These are phyloP conservation scores for Xerocomellus chrysenteron DNA, from an alignment of 768 basidiomycete species.

Conservation along the genomic window DNA sequence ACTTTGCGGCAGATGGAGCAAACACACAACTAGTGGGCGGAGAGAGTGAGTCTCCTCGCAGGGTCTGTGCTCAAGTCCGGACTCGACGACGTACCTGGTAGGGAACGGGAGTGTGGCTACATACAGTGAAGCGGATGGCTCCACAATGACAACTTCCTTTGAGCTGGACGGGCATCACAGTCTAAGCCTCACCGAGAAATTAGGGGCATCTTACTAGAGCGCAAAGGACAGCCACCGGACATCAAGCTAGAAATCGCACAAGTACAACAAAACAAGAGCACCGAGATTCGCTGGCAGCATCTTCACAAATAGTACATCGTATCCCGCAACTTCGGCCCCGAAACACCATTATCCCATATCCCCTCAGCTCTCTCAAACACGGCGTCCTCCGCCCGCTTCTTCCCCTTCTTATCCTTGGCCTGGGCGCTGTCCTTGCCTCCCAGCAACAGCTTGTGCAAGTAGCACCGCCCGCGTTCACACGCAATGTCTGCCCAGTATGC, in stretches of 20 bases:
- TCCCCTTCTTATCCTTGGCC: slow-evolving; percentile 29
- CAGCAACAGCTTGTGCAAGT: slow-evolving; percentile 45
- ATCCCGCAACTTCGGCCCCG: slow-evolving; percentile 47
- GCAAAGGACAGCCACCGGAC: not conserved
- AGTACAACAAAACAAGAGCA: too few relatives aligned
- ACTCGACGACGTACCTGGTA: slow-evolving; percentile 47
- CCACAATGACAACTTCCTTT: slow-evolving; percentile 40
- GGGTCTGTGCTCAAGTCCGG: too few relatives aligned
- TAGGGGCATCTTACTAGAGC: not conserved
- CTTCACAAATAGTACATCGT: slow-evolving; percentile 67
- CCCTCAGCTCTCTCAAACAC: slow-evolving; percentile 49
- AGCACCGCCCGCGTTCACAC: slow-evolving; percentile 54
- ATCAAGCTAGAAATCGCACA: too few relatives aligned
- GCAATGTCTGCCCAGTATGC: slow-evolving; percentile 47
- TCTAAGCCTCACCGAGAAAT: not conserved
- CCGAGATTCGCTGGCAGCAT: too few relatives aligned
- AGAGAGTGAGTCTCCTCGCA: not conserved
- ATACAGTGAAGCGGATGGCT: slow-evolving; percentile 33
- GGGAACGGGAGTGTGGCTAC: slow-evolving; percentile 56
- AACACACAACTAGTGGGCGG: slow-evolving; percentile 46
- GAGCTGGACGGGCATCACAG: slow-evolving; percentile 51
- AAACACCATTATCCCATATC: slow-evolving; percentile 60
- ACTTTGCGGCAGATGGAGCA: slow-evolving; percentile 75
- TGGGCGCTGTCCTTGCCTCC: slow-evolving; percentile 19
- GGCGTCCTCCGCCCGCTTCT: slow-evolving; percentile 43